Conservation (phyloP, 164 flowering plant genomes). For the Magnolia officinalis region DNA sequence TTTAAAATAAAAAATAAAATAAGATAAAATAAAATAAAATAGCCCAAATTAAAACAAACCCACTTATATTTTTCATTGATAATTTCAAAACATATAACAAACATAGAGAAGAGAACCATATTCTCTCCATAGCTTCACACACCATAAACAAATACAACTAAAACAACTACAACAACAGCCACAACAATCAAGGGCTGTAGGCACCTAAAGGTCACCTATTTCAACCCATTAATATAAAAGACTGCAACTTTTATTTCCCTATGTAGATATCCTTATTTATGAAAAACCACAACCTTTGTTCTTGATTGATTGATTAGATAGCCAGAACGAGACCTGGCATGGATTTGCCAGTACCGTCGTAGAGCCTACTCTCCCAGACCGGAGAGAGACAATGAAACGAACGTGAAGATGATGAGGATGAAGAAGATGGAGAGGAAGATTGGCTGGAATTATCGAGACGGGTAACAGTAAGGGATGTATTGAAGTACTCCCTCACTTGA, state of each 20-base stretch:
- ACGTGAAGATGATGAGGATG: background rate
- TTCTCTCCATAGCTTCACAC: background rate
- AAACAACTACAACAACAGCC: background rate
- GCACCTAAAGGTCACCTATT: background rate
- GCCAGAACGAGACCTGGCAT: slow-evolving; percentile 32
- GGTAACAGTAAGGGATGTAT: slow-evolving; percentile 30
- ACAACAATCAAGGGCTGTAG: background rate
- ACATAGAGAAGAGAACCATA: background rate
- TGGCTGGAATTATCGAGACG: slow-evolving; percentile 8
- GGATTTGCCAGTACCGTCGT: slow-evolving; percentile 14
- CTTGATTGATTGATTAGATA: slow-evolving; percentile 9
- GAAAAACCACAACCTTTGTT: too few relatives aligned
- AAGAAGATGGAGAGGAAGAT: slow-evolving; percentile 1
- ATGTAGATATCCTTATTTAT: too few relatives aligned
- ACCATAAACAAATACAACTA: background rate
- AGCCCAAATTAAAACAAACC: background rate
- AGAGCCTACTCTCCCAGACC: slow-evolving; percentile 25
- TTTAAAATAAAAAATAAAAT: background rate
- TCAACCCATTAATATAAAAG: slow-evolving; percentile 2
- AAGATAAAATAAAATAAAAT: background rate
- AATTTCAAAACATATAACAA: background rate
- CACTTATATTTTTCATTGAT: background rate
- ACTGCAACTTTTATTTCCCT: background rate
- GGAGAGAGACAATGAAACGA: slow-evolving; percentile 6
- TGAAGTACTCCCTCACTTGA: slow-evolving; percentile 33